These are phyloP conservation scores for Paramecium bursaria DNA, from an alignment of 73 alveolate genomes.

Conservation along the genomic window DNA sequence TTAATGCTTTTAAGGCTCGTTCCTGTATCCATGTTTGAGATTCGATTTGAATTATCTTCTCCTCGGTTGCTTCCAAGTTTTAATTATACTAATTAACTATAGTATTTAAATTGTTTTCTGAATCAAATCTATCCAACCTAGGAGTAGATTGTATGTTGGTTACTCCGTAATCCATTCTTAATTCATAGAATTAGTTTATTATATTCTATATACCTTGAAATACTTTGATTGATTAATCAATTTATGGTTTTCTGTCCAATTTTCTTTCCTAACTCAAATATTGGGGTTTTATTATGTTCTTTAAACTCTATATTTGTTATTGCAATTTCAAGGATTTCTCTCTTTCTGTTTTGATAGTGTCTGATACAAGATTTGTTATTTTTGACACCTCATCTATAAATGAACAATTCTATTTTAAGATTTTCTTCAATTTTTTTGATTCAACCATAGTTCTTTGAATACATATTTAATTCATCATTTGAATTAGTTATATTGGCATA, in stretches of 20 bases:
- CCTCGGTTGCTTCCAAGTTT: neutral
- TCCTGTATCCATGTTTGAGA: conserved; percentile 47
- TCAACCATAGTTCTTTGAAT: neutral
- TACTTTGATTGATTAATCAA: conserved; percentile 14
- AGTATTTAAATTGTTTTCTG: conserved; percentile 27
- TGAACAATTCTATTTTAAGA: neutral
- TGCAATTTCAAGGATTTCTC: conserved; percentile 8
- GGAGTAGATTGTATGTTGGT: conserved; percentile 26
- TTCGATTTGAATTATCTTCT: neutral
- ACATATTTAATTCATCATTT: conserved; percentile 1
- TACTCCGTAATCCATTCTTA: conserved; percentile 15
- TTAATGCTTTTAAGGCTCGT: neutral
- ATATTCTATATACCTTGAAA: conserved; percentile 39
- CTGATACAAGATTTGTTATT: neutral
- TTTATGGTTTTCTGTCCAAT: conserved; percentile 41
- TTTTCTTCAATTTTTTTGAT: conserved; percentile 11
- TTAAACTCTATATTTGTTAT: conserved; percentile 1
- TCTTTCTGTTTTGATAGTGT: conserved; percentile 22
- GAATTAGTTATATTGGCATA: conserved; percentile 7
- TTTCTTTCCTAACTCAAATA: conserved; percentile 58
- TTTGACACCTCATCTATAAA: neutral
- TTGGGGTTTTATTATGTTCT: neutral
- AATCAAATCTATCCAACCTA: conserved; percentile 47
- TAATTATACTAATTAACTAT: neutral
- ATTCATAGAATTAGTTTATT: conserved; percentile 8